These are phyloP conservation scores for Populus simonii DNA, from an alignment of 345 rosid species.

Conservation along the genomic window DNA sequence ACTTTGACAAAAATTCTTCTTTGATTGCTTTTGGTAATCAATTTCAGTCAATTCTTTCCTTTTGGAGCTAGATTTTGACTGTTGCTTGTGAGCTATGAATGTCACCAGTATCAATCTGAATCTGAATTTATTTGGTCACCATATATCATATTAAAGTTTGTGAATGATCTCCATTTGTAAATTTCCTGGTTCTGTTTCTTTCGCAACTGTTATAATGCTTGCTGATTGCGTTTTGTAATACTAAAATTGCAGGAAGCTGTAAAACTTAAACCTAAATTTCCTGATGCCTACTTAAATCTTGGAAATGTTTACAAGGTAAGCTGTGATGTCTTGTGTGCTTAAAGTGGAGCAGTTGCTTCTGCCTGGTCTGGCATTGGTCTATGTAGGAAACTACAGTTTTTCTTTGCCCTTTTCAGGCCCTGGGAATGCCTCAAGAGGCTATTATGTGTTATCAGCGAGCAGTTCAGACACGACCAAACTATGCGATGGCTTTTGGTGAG, in stretches of 20 bases:
- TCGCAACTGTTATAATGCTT: neutral
- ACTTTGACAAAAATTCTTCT: neutral
- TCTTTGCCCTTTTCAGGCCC: conserved; percentile 63
- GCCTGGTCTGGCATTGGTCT: conserved; percentile 24
- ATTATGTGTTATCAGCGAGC: conserved; percentile 85
- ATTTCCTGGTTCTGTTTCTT: neutral
- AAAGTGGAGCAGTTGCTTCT: conserved; percentile 34
- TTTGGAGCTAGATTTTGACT: neutral
- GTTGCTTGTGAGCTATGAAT: neutral
- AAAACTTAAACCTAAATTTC: conserved; percentile 79
- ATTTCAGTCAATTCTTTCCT: neutral
- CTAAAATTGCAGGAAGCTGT: conserved; percentile 77
- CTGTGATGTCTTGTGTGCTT: conserved; percentile 24
- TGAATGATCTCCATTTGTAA: neutral
- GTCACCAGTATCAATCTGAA: neutral
- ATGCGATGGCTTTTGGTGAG: conserved; percentile 88
- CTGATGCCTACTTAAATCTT: conserved; percentile 94
- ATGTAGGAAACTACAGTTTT: conserved; percentile 37
- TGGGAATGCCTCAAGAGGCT: conserved; percentile 95
- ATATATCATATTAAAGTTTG: neutral
- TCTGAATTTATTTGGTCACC: neutral
- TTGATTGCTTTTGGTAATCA: neutral
- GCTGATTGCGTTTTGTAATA: neutral
- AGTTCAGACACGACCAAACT: conserved; percentile 74
- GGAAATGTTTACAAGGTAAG: conserved; percentile 98